Evolutionary conservation across 23 red algal species (phyloP), one percentile per base, ranked within the genome.

Genomic region (Gracilaria vermiculophylla): DNA sequence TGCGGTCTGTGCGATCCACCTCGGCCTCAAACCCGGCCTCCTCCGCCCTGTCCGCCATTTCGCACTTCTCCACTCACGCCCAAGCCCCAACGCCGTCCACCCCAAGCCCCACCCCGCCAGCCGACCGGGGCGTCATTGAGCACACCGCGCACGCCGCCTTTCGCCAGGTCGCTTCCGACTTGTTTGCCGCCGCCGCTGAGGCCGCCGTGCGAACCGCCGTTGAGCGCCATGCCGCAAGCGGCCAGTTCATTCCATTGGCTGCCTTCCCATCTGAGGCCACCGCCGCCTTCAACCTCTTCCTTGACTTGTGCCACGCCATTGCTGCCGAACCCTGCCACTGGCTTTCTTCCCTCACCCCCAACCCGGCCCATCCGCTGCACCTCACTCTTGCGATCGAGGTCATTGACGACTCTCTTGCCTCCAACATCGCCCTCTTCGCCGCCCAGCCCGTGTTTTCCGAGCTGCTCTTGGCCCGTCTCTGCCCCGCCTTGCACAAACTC

Each of bases 121-220:
- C n/a, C n/a, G 75, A 57, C 25, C 23, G 24, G n/a, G 91, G 73
- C 56, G 74, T 94, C 76, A 86, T 94, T 37, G 92, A 94, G 53
- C 44, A 81, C 0, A 94, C 82, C n/a, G 61, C 60, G 48, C 71
- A 94, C 29, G 92, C 92, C 8, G 92, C 83, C 34, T 94, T 94
- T 50, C 92, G 92, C 17, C 80, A 86, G 64, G 62, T 77, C 36
- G 78, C 76, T 15, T 85, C 92, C 36, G 80, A 94, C 72, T 60
- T 94, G 34, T 83, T 94, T 73, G 71, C 71, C 13, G 43, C 75
- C 13, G 92, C 92, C 23, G 74, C 74, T 3, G 82, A 85, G 24
- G 74, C 82, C 5, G 75, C 82, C 39, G 55, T 79, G 27, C 52
- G 61, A 24, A 86, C 70, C 48, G 83, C 81, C 11, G 92, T 69